phyloP scores from a whole-genome alignment of 768 basidiomycete genomes.

The Antrodiella citrinella region DNA sequence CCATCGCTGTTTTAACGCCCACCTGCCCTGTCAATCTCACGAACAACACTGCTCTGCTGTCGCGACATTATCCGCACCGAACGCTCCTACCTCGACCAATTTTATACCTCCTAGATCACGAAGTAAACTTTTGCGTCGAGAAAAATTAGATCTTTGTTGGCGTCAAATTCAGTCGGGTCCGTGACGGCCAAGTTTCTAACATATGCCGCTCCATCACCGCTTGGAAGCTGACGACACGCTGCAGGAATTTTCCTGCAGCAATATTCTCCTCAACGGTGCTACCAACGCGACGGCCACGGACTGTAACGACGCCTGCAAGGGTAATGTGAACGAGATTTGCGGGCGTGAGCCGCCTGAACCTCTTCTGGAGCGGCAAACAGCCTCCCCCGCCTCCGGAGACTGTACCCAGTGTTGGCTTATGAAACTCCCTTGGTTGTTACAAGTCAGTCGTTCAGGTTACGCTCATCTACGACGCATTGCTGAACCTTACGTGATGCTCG shows the following conservation, averaged over 20 bases:
- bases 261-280: slow-evolving; percentile 38
- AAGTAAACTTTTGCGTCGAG: slow-evolving; percentile 36
- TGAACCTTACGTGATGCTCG: not conserved
- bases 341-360: slow-evolving; percentile 45
- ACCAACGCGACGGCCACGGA: slow-evolving; percentile 34
- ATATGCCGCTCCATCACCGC: too few relatives aligned
- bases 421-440: slow-evolving; percentile 71
- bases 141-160: slow-evolving; percentile 56
- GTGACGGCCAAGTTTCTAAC: too few relatives aligned
- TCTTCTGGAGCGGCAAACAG: slow-evolving; percentile 54
- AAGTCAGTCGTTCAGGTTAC: slow-evolving; percentile 39
- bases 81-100: too few relatives aligned
- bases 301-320: slow-evolving; percentile 57
- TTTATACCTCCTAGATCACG: too few relatives aligned
- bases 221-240: slow-evolving; percentile 7
- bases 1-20: too few relatives aligned
- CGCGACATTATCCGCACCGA: too few relatives aligned
- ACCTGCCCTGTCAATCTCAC: too few relatives aligned
- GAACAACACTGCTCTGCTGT: too few relatives aligned
- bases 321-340: slow-evolving; percentile 53
- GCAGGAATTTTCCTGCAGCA: slow-evolving; percentile 40
- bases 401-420: slow-evolving; percentile 48
- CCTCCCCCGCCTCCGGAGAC: slow-evolving; percentile 51
- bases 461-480: too few relatives aligned
- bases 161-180: slow-evolving; percentile 52